Conservation (phyloP, 148 eudicot genomes). For the Rheum nobile region DNA sequence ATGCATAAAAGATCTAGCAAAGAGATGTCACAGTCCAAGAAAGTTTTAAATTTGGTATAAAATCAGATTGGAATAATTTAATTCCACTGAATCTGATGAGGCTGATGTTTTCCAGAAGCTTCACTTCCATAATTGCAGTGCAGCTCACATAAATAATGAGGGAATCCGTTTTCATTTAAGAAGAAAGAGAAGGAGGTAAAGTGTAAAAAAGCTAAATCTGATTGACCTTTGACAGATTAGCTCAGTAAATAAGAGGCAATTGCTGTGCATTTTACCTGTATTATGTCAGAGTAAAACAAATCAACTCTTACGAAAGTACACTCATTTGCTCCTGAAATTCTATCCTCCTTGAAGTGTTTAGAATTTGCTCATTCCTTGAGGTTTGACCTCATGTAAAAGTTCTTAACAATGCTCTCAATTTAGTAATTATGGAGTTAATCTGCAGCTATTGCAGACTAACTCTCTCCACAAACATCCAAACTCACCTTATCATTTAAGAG, state of each 20-base stretch:
- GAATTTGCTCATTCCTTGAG: background rate
- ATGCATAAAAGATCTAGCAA: background rate
- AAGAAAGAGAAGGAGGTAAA: background rate
- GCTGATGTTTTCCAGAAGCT: background rate
- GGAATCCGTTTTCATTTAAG: background rate
- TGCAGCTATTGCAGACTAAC: background rate
- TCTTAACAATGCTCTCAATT: background rate
- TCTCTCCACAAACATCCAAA: background rate
- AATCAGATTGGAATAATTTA: background rate
- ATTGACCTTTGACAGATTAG: background rate
- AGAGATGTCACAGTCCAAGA: background rate
- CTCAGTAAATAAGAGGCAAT: background rate
- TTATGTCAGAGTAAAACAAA: background rate
- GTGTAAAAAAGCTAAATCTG: background rate
- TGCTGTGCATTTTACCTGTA: background rate
- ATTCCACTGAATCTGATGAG: background rate
- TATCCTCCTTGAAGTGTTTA: too few relatives aligned
- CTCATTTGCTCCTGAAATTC: too few relatives aligned
- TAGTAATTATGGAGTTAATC: background rate
- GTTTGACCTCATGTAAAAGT: background rate
- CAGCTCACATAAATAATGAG: background rate
- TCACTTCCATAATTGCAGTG: background rate
- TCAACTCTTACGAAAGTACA: background rate
- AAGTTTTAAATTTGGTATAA: background rate
- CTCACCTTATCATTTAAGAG: background rate